Base-by-base conservation (phyloP, 2,329 filamentous ascomycete species). In the Beauveria rudraprayagi region DNA sequence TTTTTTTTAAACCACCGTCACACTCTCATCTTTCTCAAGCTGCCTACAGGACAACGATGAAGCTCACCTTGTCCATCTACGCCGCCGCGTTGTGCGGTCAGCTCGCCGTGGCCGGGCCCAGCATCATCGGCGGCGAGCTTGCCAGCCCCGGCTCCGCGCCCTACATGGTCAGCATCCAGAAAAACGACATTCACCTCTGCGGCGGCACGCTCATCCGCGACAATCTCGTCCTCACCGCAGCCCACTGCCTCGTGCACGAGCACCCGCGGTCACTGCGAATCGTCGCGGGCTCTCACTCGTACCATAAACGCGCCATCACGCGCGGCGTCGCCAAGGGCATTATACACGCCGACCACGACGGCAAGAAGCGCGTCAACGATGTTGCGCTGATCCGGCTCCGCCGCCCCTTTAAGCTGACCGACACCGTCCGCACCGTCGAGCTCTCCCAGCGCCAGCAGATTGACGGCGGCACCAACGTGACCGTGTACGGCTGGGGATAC, bases 401-500 rank as follows among this genome's bases (percentile, higher is more conserved):
- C 16, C 19, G 43, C n/a, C 43, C 43, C 51, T 5, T 41, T 43
- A 5, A 30, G 6, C 17, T 43, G 2, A 41, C 16, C 50, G 10
- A 28, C 1, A 6, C 6, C 22, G 55, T 55, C 43, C 6, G 28
- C 43, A 30, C 51, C 22, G 24, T 61, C 24, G 28, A 19, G 1
- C 26, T 46, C 2, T 60, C 16, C 19, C 40, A 24, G 19, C 1
- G 16, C n/a, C 26, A 28, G 40, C 40, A 60, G 8, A 19, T 61
- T 2, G 17, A 28, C 7, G 22, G 43, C 9, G 58, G 58, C 58
- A 61, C 58, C 50, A 61, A 61, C 43, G 58, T 55, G 17, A 48
- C 58, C 1, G n/a, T 41, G 16, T 61, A 50, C 43, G 58, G 58
- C 51, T 61, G 58, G 58, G 58, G 58, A 28, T 55, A 55, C 34